Evolutionary conservation across 2,329 filamentous ascomycete species (phyloP), one percentile per base, ranked within the genome.

Genomic region (Lasiodiplodia gonubiensis): DNA sequence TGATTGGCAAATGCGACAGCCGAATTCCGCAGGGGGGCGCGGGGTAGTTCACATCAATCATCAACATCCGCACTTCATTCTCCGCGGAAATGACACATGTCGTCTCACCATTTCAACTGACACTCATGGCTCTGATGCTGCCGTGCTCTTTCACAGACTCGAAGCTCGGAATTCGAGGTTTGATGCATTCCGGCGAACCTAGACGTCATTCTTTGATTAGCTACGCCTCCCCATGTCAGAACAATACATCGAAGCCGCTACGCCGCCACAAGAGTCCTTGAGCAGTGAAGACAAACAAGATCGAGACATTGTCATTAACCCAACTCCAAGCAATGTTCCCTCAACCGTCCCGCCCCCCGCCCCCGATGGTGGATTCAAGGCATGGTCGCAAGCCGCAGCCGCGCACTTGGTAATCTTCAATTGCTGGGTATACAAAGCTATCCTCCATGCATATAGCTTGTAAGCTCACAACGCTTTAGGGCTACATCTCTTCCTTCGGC

Each of bases 401-500:
- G 57, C 42, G 14, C 68, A 69, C 23, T 60, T 70, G 25, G 51
- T 66, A 14, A 33, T 69, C 30, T 67, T 70, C 57, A 70, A 70
- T 23, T 64, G 68, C 21, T 70, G 86, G 82, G 42, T 46, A 46
- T 10, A 3, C 14, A 46, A 10, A 8, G 1, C 30, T 8, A 30
- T 30, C 18, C 8, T 3, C 39, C 39, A n/a, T 30, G 1, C 7
- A 10, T 16, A n/a, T 16, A 6, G 0, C 39, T 3, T 6, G 30
- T 2, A 8, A 46, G 39, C 42, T 46, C 42, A 46, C 42, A 18
- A 21, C 8, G 3, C 10, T 7, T 6, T 7, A 46, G 42, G 79
- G 69, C 4, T 84, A 82, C 68, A 80, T 85, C 71, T 83, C 82
- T 53, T 83, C 83, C n/a, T 88, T 86, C 68, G 86, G 86, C 3